Evolutionary conservation across 257 asterid genomes (phyloP), one percentile per base, ranked within the genome.

Genomic region (Gynochthodes officinalis): DNA sequence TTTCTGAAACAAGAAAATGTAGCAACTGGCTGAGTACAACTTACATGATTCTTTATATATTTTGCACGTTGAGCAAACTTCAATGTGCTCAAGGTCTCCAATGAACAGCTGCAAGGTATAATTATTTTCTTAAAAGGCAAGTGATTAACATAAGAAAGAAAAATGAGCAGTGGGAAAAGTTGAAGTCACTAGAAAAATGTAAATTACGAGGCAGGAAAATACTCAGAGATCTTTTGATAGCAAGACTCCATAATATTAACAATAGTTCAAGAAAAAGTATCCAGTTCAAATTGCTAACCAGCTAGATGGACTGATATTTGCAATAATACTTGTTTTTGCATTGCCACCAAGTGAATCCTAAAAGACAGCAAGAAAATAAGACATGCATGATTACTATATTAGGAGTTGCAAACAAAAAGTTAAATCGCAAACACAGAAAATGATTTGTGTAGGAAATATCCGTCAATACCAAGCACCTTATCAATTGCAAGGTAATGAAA

Each of bases 271-370:
- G 65, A 59, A 63, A 58, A 60, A 39, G 32, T 23, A 49, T 10
- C 64, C 46, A 62, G 60, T 50, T 46, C 35, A 57, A 63, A 70
- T 42, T 40, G 78, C 87, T 75, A 43, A 92, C 98, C 96, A 53
- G 80, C 65, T 85, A 72, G 99, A 88, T 43, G 99, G 99, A 78
- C 96, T 95, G 54, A 95, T 86, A 76, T 95, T 95, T 57, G 99
- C 99, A 33, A 95, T 90, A 73, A 95, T 95, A 70, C 81, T 84
- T 83, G 99, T 95, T 83, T 95, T 95, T 74, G 98, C 96, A 85
- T 95, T 95, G 81, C 99, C 99, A 64, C 99, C 99, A 60, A 95
- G 78, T 12, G 99, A 95, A 60, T 95, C 99, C 98, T 92, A 88
- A 54, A 77, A 52, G 76, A 79, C 60, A 37, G 46, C 48, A 4